Conservation (phyloP, 1,284 basidiomycete genomes). For the Stygiomarasmius scandens region DNA sequence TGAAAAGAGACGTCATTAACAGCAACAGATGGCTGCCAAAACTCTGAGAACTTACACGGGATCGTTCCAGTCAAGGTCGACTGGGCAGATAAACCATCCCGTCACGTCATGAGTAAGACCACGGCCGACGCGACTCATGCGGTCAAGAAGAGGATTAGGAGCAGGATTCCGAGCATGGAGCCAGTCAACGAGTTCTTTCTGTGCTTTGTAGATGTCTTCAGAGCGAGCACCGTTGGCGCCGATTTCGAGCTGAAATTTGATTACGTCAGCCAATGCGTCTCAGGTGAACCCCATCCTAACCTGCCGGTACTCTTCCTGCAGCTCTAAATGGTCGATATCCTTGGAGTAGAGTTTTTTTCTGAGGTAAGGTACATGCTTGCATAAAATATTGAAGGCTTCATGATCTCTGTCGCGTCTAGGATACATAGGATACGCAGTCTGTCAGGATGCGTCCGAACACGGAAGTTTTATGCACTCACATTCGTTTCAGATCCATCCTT, state of each 20-base stretch:
- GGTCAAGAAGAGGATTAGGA: constrained; percentile 10
- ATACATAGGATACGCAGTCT: too few species aligned
- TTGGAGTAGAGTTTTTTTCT: neutral
- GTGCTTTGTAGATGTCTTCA: constrained; percentile 23
- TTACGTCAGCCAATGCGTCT: too few species aligned
- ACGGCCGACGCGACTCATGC: constrained; percentile 12
- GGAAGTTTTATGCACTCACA: too few species aligned
- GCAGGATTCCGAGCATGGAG: constrained; percentile 15
- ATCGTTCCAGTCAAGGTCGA: constrained; percentile 29
- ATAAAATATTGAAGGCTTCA: neutral
- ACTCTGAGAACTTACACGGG: too few species aligned
- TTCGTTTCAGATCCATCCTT: too few species aligned
- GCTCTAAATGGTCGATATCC: neutral
- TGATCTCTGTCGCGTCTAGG: too few species aligned
- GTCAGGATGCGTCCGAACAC: too few species aligned
- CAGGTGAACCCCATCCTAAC: neutral
- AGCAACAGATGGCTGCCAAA: too few species aligned
- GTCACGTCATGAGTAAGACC: constrained; percentile 28
- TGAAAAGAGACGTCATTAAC: too few species aligned
- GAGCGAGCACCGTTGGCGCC: constrained; percentile 17
- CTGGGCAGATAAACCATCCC: constrained; percentile 28
- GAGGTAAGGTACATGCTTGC: neutral
- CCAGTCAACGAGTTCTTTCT: constrained; percentile 22
- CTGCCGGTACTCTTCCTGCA: neutral
- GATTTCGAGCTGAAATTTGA: neutral